A percentile compares a stretch with the other conserved stretches of the same genome.
Evolutionary conservation across 371 early-diverging fungal species (phyloP).

Genomic region (Rozella allomycis): DNA sequence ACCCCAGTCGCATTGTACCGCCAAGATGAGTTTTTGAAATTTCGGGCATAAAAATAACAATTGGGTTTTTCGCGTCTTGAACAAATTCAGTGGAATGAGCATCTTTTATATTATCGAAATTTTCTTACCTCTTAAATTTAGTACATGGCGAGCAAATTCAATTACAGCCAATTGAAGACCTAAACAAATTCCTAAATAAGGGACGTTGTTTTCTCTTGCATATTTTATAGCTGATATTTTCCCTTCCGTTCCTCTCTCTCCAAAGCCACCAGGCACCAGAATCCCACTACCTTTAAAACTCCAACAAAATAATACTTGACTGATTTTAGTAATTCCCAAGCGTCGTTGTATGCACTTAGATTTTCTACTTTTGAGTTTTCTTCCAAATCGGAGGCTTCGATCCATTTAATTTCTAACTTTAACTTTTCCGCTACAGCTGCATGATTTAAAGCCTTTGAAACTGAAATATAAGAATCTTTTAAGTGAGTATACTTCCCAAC

Average conservation of each 20-base stretch:
- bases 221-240: slow-evolving; percentile 90
- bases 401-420: slow-evolving; percentile 70
- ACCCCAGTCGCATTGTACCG: slow-evolving; percentile 90
- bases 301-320: slow-evolving; percentile 13
- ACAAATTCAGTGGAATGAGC: slow-evolving; percentile 77
- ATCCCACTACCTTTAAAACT: slow-evolving; percentile 43
- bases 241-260: slow-evolving; percentile 88
- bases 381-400: slow-evolving; percentile 83
- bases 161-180: slow-evolving; percentile 96
- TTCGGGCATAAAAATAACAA: slow-evolving; percentile 91
- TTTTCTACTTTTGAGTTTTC: slow-evolving; percentile 36
- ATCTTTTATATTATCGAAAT: slow-evolving; percentile 6
- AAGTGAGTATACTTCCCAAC: slow-evolving; percentile 91
- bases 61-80: slow-evolving; percentile 39
- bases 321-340: slow-evolving; percentile 67
- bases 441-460: slow-evolving; percentile 86
- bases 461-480: slow-evolving; percentile 90
- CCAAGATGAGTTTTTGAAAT: slow-evolving; percentile 84
- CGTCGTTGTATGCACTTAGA: slow-evolving; percentile 77
- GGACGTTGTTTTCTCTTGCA: slow-evolving; percentile 93
- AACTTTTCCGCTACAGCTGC: slow-evolving; percentile 61
- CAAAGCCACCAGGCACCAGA: slow-evolving; percentile 99
- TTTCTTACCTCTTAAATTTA: slow-evolving; percentile 36
- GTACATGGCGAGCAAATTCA: slow-evolving; percentile 92
- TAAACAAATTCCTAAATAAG: slow-evolving; percentile 92